Percentiles rank a stretch among this genome's conserved stretches.
Conservation (phyloP, 2,329 filamentous ascomycete species). For the Diaporthe eres region DNA sequence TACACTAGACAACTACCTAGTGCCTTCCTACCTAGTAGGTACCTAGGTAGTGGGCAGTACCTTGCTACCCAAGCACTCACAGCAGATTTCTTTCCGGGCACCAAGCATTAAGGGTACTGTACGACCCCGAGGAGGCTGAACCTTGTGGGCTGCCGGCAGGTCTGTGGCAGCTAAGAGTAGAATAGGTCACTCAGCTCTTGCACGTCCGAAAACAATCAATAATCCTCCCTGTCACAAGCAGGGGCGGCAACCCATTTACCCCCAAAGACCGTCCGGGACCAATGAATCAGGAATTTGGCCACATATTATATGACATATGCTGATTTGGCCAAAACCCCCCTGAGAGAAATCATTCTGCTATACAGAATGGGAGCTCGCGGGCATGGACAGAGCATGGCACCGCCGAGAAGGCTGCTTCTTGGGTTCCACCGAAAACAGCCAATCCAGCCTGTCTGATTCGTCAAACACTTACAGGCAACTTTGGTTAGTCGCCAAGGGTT, state of each 20-base stretch:
- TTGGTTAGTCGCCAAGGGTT: not conserved
- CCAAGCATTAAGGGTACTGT: not conserved
- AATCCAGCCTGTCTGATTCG: conserved; percentile 24
- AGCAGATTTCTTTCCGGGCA: not conserved
- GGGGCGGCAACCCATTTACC: not conserved
- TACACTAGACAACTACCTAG: not conserved
- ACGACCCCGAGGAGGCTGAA: conserved; percentile 22
- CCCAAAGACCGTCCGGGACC: no score
- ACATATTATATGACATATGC: not conserved
- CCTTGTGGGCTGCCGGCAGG: conserved; percentile 19
- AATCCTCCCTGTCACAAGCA: conserved; percentile 1
- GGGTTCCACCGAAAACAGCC: conserved; percentile 8
- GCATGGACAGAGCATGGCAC: not conserved
- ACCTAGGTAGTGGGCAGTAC: not conserved
- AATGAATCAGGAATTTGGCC: not conserved
- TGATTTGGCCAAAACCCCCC: not conserved
- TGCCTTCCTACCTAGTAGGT: no score
- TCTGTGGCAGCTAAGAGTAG: not conserved
- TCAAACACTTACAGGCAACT: conserved; percentile 2
- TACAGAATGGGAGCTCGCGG: not conserved
- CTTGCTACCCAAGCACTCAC: not conserved
- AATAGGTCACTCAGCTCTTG: not conserved
- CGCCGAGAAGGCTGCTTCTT: conserved; percentile 1
- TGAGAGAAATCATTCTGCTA: not conserved
- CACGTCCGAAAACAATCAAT: not conserved